Base-by-base conservation (phyloP, 441 rosid species). In the Brassica balearica region DNA sequence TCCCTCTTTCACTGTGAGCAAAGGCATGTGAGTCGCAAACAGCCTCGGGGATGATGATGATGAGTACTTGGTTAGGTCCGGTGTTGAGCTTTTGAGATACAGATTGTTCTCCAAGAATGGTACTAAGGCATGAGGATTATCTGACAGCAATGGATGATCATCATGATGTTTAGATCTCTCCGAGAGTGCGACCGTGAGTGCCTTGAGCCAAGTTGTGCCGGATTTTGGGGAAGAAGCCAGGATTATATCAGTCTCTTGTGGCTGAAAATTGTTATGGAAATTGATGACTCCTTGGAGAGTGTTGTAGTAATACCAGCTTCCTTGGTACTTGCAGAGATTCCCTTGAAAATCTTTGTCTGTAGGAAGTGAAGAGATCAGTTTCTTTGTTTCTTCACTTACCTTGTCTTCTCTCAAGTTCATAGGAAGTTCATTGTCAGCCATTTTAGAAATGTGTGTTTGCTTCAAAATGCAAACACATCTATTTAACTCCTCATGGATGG, bases 321-420 rank as follows among this genome's bases (percentile, higher is more conserved):
- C 63, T 59, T 59, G 63, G 63, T 59, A 59, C 66, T 62, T 62
- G 38, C 38, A 62, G 2, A 62, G 36, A 0, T 1, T 62, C 36
- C 66, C 66, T 25, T 6, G 38, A 88, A 88, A 88, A 23, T 77
- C 85, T 46, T 59, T 55, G 29, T 73, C 84, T 0, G 14, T 38
- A 8, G 85, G 90, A 9, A 89, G 80, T 27, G 89, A 73, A 27
- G 56, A 12, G 2, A 86, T 70, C 4, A 87, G 55, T 4, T 86
- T 74, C 34, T 14, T 12, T 43, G 82, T 71, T 69, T 84, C 87
- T 71, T 25, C 66, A 62, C 66, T 62, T 62, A 62, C 5, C 38
- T 25, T 27, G 38, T 62, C 41, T 7, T 27, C 38, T 62, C 66
- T 62, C 66, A 62, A 12, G 38, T 62, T 5, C 66, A 5, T 3